Percentiles rank a stretch among this genome's conserved stretches.
phyloP scores from a whole-genome alignment of 495 filamentous ascomycete genomes.

The Penicillium odoratum region DNA sequence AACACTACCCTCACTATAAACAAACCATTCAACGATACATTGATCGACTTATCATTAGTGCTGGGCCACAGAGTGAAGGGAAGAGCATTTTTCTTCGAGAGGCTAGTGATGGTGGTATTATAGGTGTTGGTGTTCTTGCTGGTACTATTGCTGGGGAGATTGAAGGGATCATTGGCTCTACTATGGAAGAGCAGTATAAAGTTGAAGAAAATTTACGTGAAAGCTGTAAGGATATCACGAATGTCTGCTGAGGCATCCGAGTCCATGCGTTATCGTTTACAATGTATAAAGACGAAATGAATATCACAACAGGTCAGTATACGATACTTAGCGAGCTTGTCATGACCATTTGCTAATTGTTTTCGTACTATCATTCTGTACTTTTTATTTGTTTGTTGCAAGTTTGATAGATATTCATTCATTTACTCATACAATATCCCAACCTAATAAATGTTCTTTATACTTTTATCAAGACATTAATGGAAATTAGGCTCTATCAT shows the following conservation, averaged over 20 bases:
- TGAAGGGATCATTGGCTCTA: slow-evolving; percentile 31
- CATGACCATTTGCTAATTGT: neutral
- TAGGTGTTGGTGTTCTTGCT: slow-evolving; percentile 67
- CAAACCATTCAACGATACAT: slow-evolving; percentile 60
- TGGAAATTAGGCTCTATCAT: slow-evolving; percentile 12
- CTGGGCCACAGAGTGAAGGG: slow-evolving; percentile 46
- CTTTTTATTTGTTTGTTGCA: neutral
- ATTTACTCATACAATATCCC: neutral
- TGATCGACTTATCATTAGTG: slow-evolving; percentile 54
- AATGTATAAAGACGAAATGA: neutral
- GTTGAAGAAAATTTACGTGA: neutral
- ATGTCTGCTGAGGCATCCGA: neutral
- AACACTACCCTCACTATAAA: slow-evolving; percentile 68
- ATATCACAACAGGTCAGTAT: neutral
- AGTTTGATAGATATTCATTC: neutral
- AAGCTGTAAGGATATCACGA: slow-evolving; percentile 2
- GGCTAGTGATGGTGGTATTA: slow-evolving; percentile 69
- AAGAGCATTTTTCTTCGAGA: slow-evolving; percentile 60
- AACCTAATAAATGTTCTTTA: neutral
- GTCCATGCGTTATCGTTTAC: too few relatives aligned
- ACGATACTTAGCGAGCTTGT: neutral
- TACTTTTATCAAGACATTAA: neutral
- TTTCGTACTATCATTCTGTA: too few relatives aligned
- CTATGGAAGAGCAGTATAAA: slow-evolving; percentile 12
- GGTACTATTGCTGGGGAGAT: slow-evolving; percentile 41